phyloP scores from a whole-genome alignment of 2,329 filamentous ascomycete genomes.

The Cladosporium sphaerospermum region DNA sequence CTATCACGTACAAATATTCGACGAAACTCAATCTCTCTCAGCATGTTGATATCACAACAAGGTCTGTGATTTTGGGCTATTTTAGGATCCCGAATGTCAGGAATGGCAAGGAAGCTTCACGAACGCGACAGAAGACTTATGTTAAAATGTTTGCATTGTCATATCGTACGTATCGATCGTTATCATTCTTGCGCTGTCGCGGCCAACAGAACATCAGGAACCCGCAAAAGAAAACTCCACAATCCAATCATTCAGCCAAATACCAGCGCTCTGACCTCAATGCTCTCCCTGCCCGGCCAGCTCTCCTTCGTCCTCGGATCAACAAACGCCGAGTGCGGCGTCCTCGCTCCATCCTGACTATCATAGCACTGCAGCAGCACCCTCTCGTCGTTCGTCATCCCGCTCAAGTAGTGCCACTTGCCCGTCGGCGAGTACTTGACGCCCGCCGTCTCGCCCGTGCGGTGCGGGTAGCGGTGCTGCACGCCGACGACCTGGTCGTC shows the following conservation, averaged over 20 bases:
- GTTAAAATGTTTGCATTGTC: too few species aligned
- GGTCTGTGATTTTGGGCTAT: too few species aligned
- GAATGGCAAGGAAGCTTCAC: too few species aligned
- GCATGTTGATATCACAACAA: too few species aligned
- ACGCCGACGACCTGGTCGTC: constrained; percentile 63
- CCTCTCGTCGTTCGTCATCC: constrained; percentile 60
- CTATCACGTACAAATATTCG: too few species aligned
- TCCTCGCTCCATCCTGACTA: constrained; percentile 33
- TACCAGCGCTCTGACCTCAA: constrained; percentile 80
- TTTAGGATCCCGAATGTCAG: too few species aligned
- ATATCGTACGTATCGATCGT: too few species aligned
- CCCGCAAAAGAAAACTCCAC: too few species aligned
- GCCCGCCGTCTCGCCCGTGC: constrained; percentile 67
- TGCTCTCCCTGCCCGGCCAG: constrained; percentile 65
- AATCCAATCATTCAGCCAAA: constrained; percentile 44
- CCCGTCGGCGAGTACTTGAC: constrained; percentile 58
- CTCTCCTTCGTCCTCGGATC: constrained; percentile 68
- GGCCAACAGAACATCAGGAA: too few species aligned
- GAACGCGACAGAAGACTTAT: too few species aligned
- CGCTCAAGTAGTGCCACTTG: constrained; percentile 73
- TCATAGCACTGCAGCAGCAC: constrained; percentile 48
- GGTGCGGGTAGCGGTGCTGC: constrained; percentile 66
- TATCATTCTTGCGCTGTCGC: too few species aligned
- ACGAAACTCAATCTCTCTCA: too few species aligned
- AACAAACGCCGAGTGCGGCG: constrained; percentile 71